Conservation (phyloP, 1,284 basidiomycete genomes). For the Omphalotus olearius region DNA sequence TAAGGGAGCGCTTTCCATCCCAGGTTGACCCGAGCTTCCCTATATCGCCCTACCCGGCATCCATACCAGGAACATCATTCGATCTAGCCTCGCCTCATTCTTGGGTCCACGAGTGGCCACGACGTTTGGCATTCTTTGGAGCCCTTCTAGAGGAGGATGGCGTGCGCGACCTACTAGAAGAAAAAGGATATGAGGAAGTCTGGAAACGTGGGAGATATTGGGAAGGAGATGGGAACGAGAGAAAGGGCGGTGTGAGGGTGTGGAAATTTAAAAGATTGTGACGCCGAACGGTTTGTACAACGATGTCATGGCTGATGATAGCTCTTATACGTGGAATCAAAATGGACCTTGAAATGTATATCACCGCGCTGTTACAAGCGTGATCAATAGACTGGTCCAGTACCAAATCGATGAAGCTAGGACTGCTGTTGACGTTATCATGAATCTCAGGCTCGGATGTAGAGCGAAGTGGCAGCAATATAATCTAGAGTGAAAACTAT, state of each 20-base stretch:
- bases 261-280: too few relatives aligned
- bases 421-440: too few relatives aligned
- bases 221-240: conserved; percentile 80
- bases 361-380: too few relatives aligned
- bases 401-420: too few relatives aligned
- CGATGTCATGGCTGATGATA: too few relatives aligned
- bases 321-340: too few relatives aligned
- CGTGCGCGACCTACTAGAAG: conserved; percentile 45
- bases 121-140: conserved; percentile 79
- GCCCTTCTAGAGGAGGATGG: conserved; percentile 52
- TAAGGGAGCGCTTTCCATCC: conserved; percentile 60
- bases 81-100: conserved; percentile 1
- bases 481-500: too few relatives aligned
- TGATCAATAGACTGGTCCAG: too few relatives aligned
- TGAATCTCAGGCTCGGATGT: too few relatives aligned
- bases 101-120: conserved; percentile 78
- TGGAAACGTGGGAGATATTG: conserved; percentile 68
- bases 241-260: conserved; percentile 77
- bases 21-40: conserved; percentile 65
- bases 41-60: conserved; percentile 52
- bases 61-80: conserved; percentile 42
- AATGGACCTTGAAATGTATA: too few relatives aligned
- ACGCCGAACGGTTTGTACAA: too few relatives aligned
- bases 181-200: conserved; percentile 64
- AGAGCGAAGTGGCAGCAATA: too few relatives aligned